phyloP scores from a whole-genome alignment of 225 moss, liverwort and hornwort species.

The Physcomitrellopsis africana region DNA sequence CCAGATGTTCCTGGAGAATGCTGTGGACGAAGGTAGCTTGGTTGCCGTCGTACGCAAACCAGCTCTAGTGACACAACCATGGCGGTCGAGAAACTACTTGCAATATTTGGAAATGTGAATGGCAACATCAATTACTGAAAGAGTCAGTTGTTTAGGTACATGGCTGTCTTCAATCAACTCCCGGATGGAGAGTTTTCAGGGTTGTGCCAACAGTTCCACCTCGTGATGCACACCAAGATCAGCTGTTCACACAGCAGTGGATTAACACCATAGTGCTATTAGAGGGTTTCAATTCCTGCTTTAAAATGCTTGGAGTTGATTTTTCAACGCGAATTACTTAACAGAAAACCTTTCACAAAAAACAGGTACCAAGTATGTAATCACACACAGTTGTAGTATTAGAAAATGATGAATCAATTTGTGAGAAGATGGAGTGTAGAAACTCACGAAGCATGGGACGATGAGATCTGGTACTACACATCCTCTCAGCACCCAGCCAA shows the following conservation, averaged over 20 bases:
- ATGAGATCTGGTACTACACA: slow-evolving; percentile 8
- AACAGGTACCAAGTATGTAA: slow-evolving; percentile 1
- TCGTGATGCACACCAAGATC: neutral
- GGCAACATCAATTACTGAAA: slow-evolving; percentile 35
- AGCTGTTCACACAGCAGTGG: slow-evolving; percentile 10
- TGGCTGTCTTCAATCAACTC: neutral
- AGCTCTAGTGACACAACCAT: slow-evolving; percentile 10
- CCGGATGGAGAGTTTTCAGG: neutral
- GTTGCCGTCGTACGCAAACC: slow-evolving; percentile 37
- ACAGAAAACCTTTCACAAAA: neutral
- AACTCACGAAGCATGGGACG: slow-evolving; percentile 4
- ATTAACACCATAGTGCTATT: slow-evolving; percentile 20
- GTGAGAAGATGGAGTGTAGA: slow-evolving; percentile 2
- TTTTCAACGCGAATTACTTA: slow-evolving; percentile 17
- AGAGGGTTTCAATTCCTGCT: slow-evolving; percentile 16
- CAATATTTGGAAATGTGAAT: slow-evolving; percentile 25
- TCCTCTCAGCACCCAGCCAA: slow-evolving; percentile 20
- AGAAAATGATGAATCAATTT: slow-evolving; percentile 20
- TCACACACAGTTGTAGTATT: neutral
- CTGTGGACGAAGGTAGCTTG: slow-evolving; percentile 36
- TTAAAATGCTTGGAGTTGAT: slow-evolving; percentile 14
- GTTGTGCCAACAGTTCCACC: neutral
- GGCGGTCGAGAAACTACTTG: slow-evolving; percentile 18
- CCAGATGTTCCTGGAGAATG: slow-evolving; percentile 34
- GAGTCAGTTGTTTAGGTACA: slow-evolving; percentile 25